Evolutionary conservation across 805 yeast genomes (phyloP), one percentile per base, ranked within the genome.

Genomic region (Wickerhamomyces silvicola): DNA sequence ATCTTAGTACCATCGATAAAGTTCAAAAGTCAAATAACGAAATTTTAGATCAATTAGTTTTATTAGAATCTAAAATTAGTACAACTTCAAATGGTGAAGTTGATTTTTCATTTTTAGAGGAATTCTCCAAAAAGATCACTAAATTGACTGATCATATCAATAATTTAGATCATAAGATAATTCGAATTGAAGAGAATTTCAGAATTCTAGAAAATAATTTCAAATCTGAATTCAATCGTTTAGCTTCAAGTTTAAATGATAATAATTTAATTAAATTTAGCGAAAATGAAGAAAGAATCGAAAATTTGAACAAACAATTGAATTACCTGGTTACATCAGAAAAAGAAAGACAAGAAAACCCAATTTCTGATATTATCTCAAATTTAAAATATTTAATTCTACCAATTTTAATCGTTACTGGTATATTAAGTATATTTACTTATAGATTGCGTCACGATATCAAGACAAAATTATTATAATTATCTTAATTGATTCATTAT

Each of bases 371-470:
- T n/a, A 19, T 52, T 9, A 38, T 53, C 21, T 32, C 40, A 10
- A 41, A 50, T 4, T 38, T 56, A 30, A 54, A 50, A 30, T 46
- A 38, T 12, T 34, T 56, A 18, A 41, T 56, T 12, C 25, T 52
- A 9, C 48, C 57, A 13, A 36, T 53, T 15, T 32, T 54, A 24
- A 12, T 50, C 6, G 33, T 44, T 5, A 38, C 47, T 18, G 40
- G 64, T 4, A 54, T 63, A 2, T 57, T 75, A 34, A 61, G 69
- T 13, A 52, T 67, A 22, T 60, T 72, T 38, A 65, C 75, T 15
- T 68, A 66, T 50, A 65, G 73, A 48, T 56, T 78, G 26, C 70
- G 81, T 57, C 72, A 64, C 41, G 83, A 78, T 41, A 74, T 78
- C 35, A 77, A 74, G 44, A 60, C 79, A 7, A 78, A 78, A 41